Percentiles rank a stretch among this genome's conserved stretches.
These are phyloP conservation scores for Tylopilus rubrobrunneus DNA, from an alignment of 768 basidiomycete genomes.

Conservation along the genomic window DNA sequence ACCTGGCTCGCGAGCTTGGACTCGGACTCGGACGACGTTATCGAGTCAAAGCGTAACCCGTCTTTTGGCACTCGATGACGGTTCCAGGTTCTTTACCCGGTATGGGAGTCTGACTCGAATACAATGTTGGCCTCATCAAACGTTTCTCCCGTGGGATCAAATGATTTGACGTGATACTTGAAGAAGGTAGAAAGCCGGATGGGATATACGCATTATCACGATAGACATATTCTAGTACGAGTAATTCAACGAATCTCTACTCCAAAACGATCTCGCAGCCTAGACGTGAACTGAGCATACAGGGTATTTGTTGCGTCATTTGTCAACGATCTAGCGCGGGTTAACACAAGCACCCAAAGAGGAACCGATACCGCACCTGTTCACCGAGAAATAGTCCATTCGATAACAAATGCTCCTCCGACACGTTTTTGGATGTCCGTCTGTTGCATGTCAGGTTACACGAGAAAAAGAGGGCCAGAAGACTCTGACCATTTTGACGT, in stretches of 20 bases:
- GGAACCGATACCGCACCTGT: conserved; percentile 50
- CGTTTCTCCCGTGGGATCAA: conserved; percentile 86
- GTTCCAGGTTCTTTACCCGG: conserved; percentile 88
- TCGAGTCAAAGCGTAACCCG: conserved; percentile 56
- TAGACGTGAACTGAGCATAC: conserved; percentile 57
- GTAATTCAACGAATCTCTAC: conserved; percentile 83
- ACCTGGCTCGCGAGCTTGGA: conserved; percentile 23
- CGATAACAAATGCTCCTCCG: conserved; percentile 82
- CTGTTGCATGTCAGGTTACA: conserved; percentile 39
- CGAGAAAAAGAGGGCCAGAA: neutral
- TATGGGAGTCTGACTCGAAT: conserved; percentile 87
- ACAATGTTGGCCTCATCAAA: conserved; percentile 98
- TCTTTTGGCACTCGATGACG: conserved; percentile 87
- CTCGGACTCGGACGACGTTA: conserved; percentile 11
- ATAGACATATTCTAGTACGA: conserved; percentile 36
- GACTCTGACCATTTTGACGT: conserved; percentile 70
- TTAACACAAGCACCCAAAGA: conserved; percentile 4
- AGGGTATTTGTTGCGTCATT: conserved; percentile 85
- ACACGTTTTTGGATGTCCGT: conserved; percentile 92
- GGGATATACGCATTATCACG: conserved; percentile 24
- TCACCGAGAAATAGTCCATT: conserved; percentile 95
- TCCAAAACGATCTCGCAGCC: conserved; percentile 59
- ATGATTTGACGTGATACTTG: conserved; percentile 88
- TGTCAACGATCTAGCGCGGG: conserved; percentile 61
- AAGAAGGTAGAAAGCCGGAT: conserved; percentile 64